phyloP scores from a whole-genome alignment of 306 rosid genomes.

The Fagus crenata region DNA sequence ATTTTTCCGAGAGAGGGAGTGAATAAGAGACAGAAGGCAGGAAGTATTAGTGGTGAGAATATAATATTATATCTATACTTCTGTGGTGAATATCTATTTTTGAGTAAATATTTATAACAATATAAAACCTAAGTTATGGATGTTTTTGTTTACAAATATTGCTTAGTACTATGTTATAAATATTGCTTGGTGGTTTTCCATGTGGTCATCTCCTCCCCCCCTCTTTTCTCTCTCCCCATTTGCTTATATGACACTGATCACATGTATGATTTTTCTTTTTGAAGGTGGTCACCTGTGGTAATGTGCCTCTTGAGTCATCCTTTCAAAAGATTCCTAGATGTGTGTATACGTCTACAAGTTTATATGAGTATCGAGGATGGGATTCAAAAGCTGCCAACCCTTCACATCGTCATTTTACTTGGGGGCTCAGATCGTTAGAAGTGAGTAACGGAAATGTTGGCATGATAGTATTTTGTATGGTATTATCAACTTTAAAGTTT shows the following conservation, averaged over 20 bases:
- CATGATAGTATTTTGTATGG: too few species aligned
- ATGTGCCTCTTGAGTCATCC: slow-evolving; percentile 93
- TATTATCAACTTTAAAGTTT: too few species aligned
- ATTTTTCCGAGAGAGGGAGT: too few species aligned
- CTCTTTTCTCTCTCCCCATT: background rate
- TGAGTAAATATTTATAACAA: background rate
- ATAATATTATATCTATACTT: too few species aligned
- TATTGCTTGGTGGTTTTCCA: background rate
- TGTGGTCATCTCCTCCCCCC: too few species aligned
- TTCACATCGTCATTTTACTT: slow-evolving; percentile 74
- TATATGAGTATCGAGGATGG: slow-evolving; percentile 93
- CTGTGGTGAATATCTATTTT: background rate
- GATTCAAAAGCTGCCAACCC: slow-evolving; percentile 81
- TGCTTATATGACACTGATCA: slow-evolving; percentile 21
- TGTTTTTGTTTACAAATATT: background rate
- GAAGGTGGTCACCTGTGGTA: slow-evolving; percentile 96
- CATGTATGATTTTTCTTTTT: slow-evolving; percentile 28
- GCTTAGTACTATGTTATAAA: background rate
- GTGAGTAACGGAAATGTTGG: slow-evolving; percentile 28
- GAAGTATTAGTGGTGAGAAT: too few species aligned
- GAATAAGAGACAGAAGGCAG: too few species aligned
- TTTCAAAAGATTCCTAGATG: slow-evolving; percentile 88
- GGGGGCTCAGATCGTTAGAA: slow-evolving; percentile 85
- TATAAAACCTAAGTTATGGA: background rate
- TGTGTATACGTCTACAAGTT: slow-evolving; percentile 84